Evolutionary conservation across 1,139 yeast species (phyloP), one percentile per base, ranked within the genome.

Genomic region (Scheffersomyces lignicola): DNA sequence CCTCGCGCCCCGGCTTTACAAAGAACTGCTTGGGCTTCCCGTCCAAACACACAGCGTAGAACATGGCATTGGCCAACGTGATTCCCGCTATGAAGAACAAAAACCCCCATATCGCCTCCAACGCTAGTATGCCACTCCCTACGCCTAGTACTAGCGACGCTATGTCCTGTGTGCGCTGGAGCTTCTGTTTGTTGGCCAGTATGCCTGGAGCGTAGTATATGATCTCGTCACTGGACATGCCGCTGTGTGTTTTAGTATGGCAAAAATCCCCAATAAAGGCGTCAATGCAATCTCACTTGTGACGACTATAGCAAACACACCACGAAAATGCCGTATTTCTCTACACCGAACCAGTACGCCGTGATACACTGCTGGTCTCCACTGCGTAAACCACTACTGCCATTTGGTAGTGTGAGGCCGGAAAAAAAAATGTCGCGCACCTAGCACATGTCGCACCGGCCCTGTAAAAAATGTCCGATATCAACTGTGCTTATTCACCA

Each of bases 91-190:
- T 34, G 48, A 83, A 87, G 54, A 82, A 76, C 4, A 62, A 46
- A 45, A 85, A 76, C 7, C 95, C 96, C 31, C 65, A 42, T 21
- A 68, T 45, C 0, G 92, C 77, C 48, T 85, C 88, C 32, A 86
- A 61, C 32, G 83, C 79, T 32, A 86, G 60, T 15, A 83, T 73
- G 0, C 96, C 96, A 1, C 89, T 82, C 5, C 79, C 80, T 2
- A 80, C 61, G 2, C 96, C 96, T 35, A 79, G 68, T 2, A 76
- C 69, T 34, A 87, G 64, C 11, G 88, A 73, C 36, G 85, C 73
- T 8, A 82, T 65, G 52, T 85, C 92, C 38, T 82, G 79, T 9
- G 83, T 63, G 42, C 69, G 69, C 35, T 72, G 74, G 20, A 80
- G 56, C 33, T 71, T 61, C 58, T 66, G 58, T 37, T 50, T 47